Conservation (phyloP, 352 stramenopile species). For the Pythium vanterpoolii region DNA sequence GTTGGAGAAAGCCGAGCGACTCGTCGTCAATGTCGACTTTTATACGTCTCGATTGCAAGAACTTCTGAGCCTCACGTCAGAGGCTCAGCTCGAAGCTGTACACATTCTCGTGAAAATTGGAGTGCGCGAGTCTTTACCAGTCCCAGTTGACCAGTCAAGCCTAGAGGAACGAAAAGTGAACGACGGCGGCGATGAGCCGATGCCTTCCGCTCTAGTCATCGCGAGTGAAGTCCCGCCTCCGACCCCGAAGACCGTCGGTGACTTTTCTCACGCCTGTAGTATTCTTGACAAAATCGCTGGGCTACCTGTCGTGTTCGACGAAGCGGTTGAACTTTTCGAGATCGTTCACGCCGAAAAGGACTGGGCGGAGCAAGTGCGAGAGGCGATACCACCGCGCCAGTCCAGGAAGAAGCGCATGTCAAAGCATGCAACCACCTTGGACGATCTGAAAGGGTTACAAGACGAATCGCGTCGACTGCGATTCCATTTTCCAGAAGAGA, state of each 20-base stretch:
- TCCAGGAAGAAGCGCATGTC: conserved; percentile 75
- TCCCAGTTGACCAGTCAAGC: background rate
- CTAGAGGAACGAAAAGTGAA: background rate
- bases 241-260: conserved; percentile 14
- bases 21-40: conserved; percentile 61
- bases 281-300: conserved; percentile 64
- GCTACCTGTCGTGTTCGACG: conserved; percentile 75
- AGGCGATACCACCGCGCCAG: conserved; percentile 71
- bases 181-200: conserved; percentile 5
- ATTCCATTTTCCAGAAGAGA: conserved; percentile 78
- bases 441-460: conserved; percentile 50
- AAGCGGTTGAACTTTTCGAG: conserved; percentile 48
- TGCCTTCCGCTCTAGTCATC: conserved; percentile 1
- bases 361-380: conserved; percentile 67
- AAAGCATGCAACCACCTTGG: conserved; percentile 59
- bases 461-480: conserved; percentile 50
- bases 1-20: conserved; percentile 55
- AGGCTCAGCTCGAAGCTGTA: conserved; percentile 44
- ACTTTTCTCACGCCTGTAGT: conserved; percentile 47
- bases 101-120: conserved; percentile 60
- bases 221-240: background rate
- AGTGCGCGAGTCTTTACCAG: conserved; percentile 1
- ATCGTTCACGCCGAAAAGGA: conserved; percentile 56
- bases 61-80: conserved; percentile 43
- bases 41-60: conserved; percentile 62